A percentile compares a stretch with the other conserved stretches of the same genome.
Conservation (phyloP, 192 early-diverging fungal genomes). For the Chytriomyces sp. region DNA sequence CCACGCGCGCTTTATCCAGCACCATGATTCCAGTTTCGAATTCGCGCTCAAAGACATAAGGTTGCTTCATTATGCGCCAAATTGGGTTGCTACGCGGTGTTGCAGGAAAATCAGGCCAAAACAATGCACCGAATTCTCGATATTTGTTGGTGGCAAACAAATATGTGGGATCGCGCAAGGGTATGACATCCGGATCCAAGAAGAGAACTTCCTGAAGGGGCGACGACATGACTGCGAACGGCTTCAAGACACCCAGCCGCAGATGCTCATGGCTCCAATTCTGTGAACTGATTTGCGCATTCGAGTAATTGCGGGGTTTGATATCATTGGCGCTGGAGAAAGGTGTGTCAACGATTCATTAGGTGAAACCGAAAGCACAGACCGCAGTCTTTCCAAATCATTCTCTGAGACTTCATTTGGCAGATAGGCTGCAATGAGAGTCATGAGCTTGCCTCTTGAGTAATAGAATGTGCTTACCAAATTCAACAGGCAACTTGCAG, state of each 20-base stretch:
- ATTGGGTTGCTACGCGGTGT: background rate
- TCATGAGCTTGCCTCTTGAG: background rate
- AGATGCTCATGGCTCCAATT: background rate
- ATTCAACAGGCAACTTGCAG: background rate
- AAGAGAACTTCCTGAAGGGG: conserved; percentile 48
- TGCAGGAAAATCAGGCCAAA: conserved; percentile 40
- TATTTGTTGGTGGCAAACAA: conserved; percentile 46
- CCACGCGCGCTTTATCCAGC: conserved; percentile 22
- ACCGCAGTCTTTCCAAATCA: background rate
- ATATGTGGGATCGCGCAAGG: conserved; percentile 39
- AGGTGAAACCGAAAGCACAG: background rate
- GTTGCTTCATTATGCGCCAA: conserved; percentile 3
- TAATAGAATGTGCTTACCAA: background rate
- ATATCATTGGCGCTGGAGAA: background rate
- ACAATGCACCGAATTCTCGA: conserved; percentile 41
- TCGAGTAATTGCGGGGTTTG: background rate
- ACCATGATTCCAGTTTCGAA: conserved; percentile 20
- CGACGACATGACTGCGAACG: conserved; percentile 2
- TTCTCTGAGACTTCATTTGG: conserved; percentile 10
- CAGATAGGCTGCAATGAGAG: background rate
- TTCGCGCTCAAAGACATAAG: conserved; percentile 21
- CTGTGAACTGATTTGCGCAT: background rate
- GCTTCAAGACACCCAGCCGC: conserved; percentile 9
- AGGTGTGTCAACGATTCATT: background rate
- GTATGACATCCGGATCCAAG: conserved; percentile 52